A percentile compares a stretch with the other conserved stretches of the same genome.
Evolutionary conservation across 768 basidiomycete genomes (phyloP).

Genomic region (Piloderma croceum): DNA sequence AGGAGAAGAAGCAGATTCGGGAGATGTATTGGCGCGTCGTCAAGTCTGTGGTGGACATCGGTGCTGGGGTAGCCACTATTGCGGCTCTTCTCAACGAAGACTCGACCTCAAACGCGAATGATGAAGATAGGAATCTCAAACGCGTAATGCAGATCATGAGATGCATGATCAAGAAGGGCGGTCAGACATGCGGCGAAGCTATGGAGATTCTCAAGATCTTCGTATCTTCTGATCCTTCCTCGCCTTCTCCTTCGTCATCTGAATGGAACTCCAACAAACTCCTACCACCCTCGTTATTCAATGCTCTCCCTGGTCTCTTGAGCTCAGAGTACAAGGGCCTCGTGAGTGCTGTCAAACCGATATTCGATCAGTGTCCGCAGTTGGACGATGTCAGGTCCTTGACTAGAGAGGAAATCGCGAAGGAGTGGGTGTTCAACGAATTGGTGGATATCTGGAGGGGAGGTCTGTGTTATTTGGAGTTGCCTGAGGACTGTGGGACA

Average conservation of each 20-base stretch:
- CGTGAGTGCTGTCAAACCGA: constrained; percentile 40
- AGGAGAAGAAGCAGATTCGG: constrained; percentile 17
- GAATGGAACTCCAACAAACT: constrained; percentile 45
- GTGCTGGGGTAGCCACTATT: constrained; percentile 52
- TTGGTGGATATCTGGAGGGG: constrained; percentile 51
- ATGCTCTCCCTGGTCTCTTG: constrained; percentile 50
- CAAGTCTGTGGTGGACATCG: constrained; percentile 48
- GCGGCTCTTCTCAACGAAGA: constrained; percentile 44
- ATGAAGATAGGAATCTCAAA: constrained; percentile 38
- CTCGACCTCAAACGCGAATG: constrained; percentile 9
- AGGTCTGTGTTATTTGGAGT: constrained; percentile 16
- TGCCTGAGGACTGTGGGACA: constrained; percentile 28
- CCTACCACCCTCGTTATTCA: constrained; percentile 50
- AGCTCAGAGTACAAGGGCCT: constrained; percentile 47
- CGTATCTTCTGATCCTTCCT: constrained; percentile 32
- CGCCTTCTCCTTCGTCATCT: constrained; percentile 26
- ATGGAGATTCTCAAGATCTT: constrained; percentile 43
- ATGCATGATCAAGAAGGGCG: constrained; percentile 52
- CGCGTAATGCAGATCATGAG: constrained; percentile 47
- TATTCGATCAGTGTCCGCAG: constrained; percentile 50
- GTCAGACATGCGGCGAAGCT: constrained; percentile 47
- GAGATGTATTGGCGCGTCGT: constrained; percentile 46
- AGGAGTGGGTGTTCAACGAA: constrained; percentile 46
- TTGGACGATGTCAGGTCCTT: constrained; percentile 53
- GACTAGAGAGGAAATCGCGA: constrained; percentile 49